Conservation (phyloP, 2,329 filamentous ascomycete genomes). For the Cryphonectria nitschkei region DNA sequence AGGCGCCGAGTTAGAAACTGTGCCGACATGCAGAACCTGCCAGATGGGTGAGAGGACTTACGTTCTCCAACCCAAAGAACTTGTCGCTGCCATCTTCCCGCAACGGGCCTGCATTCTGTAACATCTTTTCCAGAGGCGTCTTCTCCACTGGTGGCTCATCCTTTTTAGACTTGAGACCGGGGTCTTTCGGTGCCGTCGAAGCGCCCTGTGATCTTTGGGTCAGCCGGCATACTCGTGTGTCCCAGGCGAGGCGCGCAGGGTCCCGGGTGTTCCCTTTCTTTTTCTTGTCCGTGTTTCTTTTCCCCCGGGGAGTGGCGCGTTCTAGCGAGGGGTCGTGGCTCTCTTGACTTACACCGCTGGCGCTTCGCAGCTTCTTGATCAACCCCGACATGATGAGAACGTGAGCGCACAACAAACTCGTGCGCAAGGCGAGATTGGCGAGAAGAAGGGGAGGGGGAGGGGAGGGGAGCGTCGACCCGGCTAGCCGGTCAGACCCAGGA, state of each 20-base stretch:
- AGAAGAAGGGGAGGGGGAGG: slow-evolving; percentile 3
- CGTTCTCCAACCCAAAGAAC: slow-evolving; percentile 98
- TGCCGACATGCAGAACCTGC: neutral
- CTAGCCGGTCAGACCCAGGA: slow-evolving; percentile 24
- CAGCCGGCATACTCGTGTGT: slow-evolving; percentile 23
- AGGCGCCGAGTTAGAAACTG: slow-evolving; percentile 19
- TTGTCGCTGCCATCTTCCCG: slow-evolving; percentile 92
- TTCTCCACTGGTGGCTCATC: slow-evolving; percentile 61
- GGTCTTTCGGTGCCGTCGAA: slow-evolving; percentile 47
- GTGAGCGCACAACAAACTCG: slow-evolving; percentile 7
- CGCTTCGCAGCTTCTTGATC: slow-evolving; percentile 62
- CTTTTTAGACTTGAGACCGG: slow-evolving; percentile 52
- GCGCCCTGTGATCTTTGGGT: slow-evolving; percentile 42
- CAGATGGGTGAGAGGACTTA: slow-evolving; percentile 52
- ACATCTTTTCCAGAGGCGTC: slow-evolving; percentile 72
- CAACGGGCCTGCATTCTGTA: slow-evolving; percentile 79
- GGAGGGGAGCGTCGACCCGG: slow-evolving; percentile 25
- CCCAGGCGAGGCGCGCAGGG: slow-evolving; percentile 18
- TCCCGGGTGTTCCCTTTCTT: neutral
- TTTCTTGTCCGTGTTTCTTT: neutral
- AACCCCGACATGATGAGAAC: slow-evolving; percentile 55
- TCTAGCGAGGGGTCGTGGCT: slow-evolving; percentile 14
- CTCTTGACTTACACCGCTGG: slow-evolving; percentile 53
- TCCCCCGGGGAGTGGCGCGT: slow-evolving; percentile 12
- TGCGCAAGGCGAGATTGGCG: slow-evolving; percentile 5